phyloP scores from a whole-genome alignment of 345 rosid species.

The Lagerstroemia speciosa region DNA sequence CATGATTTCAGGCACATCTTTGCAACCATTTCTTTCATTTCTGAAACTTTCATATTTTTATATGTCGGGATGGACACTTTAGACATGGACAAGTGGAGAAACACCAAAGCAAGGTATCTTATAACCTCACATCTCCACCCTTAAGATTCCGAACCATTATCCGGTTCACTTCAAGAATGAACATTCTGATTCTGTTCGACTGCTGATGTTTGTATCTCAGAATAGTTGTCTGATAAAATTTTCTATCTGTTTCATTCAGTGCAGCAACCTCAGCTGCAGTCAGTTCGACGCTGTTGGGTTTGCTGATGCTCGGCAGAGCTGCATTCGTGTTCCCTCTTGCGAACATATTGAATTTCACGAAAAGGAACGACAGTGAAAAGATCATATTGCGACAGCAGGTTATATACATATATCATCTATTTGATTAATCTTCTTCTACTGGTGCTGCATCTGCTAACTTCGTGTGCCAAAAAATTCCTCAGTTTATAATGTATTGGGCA shows the following conservation, averaged over 20 bases:
- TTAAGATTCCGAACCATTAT: neutral
- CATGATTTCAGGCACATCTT: constrained; percentile 2
- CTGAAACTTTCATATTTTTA: constrained; percentile 4
- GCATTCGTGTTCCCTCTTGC: constrained; percentile 48
- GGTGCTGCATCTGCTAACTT: neutral
- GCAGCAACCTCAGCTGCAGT: constrained; percentile 32
- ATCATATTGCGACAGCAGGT: constrained; percentile 47
- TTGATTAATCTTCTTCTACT: neutral
- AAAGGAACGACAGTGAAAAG: constrained; percentile 16
- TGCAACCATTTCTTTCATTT: neutral
- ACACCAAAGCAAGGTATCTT: constrained; percentile 31
- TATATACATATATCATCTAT: neutral
- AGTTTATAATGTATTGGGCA: constrained; percentile 71
- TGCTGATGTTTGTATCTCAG: neutral
- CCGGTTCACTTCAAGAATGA: neutral
- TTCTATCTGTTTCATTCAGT: too few species aligned
- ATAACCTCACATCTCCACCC: neutral
- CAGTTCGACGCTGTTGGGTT: constrained; percentile 33
- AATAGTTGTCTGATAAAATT: too few species aligned
- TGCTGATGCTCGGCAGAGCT: constrained; percentile 50
- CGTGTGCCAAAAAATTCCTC: constrained; percentile 6
- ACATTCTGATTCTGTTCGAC: neutral
- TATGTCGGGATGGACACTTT: constrained; percentile 22
- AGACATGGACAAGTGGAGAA: constrained; percentile 44
- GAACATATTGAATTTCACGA: constrained; percentile 25